phyloP scores from a whole-genome alignment of 2,329 filamentous ascomycete species.

The Talaromyces verruculosus region DNA sequence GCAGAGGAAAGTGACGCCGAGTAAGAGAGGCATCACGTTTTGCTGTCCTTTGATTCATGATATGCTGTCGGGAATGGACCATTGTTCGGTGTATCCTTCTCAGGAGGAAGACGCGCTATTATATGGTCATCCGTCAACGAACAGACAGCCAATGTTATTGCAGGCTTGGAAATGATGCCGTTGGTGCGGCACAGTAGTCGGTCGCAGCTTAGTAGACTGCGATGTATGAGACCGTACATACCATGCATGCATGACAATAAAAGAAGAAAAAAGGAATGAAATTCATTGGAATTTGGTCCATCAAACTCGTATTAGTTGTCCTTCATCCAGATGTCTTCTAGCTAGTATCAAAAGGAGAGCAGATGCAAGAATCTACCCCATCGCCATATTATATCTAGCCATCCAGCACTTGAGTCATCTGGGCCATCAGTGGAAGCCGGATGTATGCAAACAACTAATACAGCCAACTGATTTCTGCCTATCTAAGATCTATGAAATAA shows the following conservation, averaged over 20 bases:
- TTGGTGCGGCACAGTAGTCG: constrained; percentile 1
- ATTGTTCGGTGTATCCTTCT: constrained; percentile 4
- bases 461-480: neutral
- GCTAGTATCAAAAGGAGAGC: neutral
- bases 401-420: too few species aligned
- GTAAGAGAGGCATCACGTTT: constrained; percentile 33
- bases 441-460: neutral
- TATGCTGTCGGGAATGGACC: constrained; percentile 1
- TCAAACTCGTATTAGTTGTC: neutral
- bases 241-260: constrained; percentile 11
- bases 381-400: neutral
- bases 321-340: neutral
- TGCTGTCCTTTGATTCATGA: constrained; percentile 21
- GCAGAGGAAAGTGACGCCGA: constrained; percentile 44
- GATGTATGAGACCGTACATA: constrained; percentile 12
- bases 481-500: neutral
- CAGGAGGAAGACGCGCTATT: neutral
- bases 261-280: constrained; percentile 5
- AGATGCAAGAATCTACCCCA: neutral
- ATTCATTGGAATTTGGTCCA: neutral
- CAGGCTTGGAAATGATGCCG: constrained; percentile 13
- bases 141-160: constrained; percentile 5
- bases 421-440: neutral
- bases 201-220: constrained; percentile 11
- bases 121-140: constrained; percentile 2